These are phyloP conservation scores for Gynochthodes officinalis DNA, from an alignment of 257 asterid species.

Conservation along the genomic window DNA sequence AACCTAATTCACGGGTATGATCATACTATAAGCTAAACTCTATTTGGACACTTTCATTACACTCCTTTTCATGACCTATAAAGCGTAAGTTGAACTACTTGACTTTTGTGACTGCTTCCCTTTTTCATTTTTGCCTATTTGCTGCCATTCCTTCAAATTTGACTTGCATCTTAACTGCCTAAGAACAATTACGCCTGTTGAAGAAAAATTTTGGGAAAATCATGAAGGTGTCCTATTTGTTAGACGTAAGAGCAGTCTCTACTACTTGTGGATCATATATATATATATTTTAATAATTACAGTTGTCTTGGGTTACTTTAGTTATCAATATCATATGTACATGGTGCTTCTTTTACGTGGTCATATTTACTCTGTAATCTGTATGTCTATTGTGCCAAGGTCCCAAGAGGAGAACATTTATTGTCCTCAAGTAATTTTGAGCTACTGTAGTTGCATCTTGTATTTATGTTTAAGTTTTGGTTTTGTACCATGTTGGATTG, in stretches of 20 bases:
- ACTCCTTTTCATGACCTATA: not conserved
- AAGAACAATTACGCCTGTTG: not conserved
- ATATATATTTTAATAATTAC: no score
- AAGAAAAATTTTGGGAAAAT: not conserved
- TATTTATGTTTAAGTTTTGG: no score
- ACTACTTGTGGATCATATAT: no score
- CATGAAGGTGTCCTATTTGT: not conserved
- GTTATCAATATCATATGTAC: no score
- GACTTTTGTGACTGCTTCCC: not conserved
- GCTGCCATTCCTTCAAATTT: not conserved
- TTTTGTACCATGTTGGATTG: no score
- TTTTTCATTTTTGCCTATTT: not conserved
- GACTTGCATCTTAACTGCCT: not conserved
- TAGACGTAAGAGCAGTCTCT: no score
- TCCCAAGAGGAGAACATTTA: no score
- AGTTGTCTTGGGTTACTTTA: no score
- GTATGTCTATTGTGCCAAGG: not conserved
- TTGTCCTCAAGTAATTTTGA: not conserved
- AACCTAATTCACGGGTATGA: conserved; percentile 82
- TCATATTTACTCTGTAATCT: not conserved
- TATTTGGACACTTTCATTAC: not conserved
- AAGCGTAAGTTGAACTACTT: not conserved
- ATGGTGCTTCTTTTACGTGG: not conserved
- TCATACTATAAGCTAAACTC: not conserved
- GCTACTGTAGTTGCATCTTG: not conserved